These are phyloP conservation scores for Phlebiopsis flavidoalba DNA, from an alignment of 768 basidiomycete genomes.

Conservation along the genomic window DNA sequence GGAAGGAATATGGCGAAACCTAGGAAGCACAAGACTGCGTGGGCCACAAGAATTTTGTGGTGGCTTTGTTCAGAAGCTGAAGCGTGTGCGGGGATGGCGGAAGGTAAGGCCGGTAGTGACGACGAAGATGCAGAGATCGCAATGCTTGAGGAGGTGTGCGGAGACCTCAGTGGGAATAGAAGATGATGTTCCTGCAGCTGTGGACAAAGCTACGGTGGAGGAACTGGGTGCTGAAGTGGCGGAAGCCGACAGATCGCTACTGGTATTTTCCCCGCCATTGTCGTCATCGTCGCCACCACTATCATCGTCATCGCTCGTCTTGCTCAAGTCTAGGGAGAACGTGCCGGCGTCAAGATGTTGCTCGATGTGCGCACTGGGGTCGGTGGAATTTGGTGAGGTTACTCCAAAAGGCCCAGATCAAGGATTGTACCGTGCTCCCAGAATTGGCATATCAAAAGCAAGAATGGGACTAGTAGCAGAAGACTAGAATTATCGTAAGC, in stretches of 20 bases:
- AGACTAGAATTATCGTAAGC: slow-evolving; percentile 9
- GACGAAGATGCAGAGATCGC: slow-evolving; percentile 1
- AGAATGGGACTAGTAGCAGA: slow-evolving; percentile 22
- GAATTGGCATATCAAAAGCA: slow-evolving; percentile 27
- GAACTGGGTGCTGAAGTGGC: background rate
- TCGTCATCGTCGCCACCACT: slow-evolving; percentile 3
- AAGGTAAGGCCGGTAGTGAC: slow-evolving; percentile 12
- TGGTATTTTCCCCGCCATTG: background rate
- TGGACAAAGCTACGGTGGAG: background rate
- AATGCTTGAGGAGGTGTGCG: slow-evolving; percentile 6
- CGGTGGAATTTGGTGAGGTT: slow-evolving; percentile 23
- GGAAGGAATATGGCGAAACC: slow-evolving; percentile 58
- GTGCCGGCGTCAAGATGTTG: slow-evolving; percentile 33
- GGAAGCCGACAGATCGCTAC: background rate
- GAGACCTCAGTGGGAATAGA: background rate
- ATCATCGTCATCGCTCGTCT: slow-evolving; percentile 13
- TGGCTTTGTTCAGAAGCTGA: slow-evolving; percentile 15
- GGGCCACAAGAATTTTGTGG: slow-evolving; percentile 40
- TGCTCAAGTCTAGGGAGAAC: slow-evolving; percentile 30
- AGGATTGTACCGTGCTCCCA: slow-evolving; percentile 21
- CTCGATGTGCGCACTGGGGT: slow-evolving; percentile 26
- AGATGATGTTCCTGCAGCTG: background rate
- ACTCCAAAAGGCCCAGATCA: slow-evolving; percentile 38
- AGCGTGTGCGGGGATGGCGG: slow-evolving; percentile 12
- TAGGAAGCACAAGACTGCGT: slow-evolving; percentile 45